Evolutionary conservation across 1,284 basidiomycete species (phyloP), one percentile per base, ranked within the genome.

Genomic region (Sphagnurus paluster): DNA sequence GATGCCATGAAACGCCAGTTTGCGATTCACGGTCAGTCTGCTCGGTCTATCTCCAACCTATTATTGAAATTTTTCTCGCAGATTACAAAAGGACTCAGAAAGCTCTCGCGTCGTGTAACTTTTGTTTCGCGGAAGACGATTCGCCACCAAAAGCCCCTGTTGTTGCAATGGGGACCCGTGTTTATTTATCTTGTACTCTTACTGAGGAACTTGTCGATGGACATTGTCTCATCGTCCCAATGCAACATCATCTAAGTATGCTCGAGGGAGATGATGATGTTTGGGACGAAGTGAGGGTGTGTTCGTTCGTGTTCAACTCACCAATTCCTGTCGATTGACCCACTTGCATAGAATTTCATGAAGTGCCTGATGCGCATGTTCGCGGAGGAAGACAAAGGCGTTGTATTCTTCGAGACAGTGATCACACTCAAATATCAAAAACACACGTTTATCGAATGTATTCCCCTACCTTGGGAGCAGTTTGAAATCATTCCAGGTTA

Each of bases 1-100:
- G 97, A 98, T 62, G 92, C 90, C 19, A 90, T 97, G 84, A 99
- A 96, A 68, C 80, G 96, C 28, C 90, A 94, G 55, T 99, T 98
- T 65, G 97, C 97, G 11, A 92, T 99, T 59, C 84, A 98, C 49
- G 93, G 93, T 92, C 53, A 35, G 76, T 63, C 25, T 19, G 2
- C 19, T 33, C 4, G 8, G 16, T 36, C 25, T 17, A 5, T 26
- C 14, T 36, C 14, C 14, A 5, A 26, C 5, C 10, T 42, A 25
- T n/a, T 5, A 16, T 37, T 46, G 25, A 44, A 35, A 3, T 16
- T 32, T n/a, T 25, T 13, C 35, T 7, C 17, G 11, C 24, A 50
- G 96, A 99, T 66, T 99, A 93, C 68, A 95, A 94, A 47, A 82
- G 85, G 38, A 99, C 97, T 0, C 93, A 97, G 71, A 90, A 90